These are phyloP conservation scores for Sporothrix protearum DNA, from an alignment of 2,329 filamentous ascomycete species.

Conservation along the genomic window DNA sequence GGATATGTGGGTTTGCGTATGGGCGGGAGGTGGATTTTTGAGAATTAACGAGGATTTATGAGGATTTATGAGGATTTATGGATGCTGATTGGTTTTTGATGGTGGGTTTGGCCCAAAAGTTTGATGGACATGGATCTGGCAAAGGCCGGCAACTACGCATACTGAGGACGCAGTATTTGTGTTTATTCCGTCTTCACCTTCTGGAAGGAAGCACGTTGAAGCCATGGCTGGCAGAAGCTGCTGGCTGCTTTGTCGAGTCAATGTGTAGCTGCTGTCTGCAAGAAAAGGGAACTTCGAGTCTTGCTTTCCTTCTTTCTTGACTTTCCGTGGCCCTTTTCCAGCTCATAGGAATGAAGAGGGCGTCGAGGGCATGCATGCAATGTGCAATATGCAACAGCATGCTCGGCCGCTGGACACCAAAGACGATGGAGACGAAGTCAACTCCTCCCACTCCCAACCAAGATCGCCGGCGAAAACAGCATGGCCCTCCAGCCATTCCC, in stretches of 20 bases:
- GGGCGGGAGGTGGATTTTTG: neutral
- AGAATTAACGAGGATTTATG: too few species aligned
- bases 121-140: neutral
- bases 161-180: neutral
- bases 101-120: neutral
- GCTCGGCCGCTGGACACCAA: neutral
- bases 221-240: neutral
- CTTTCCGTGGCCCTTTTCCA: neutral
- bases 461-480: conserved; percentile 6
- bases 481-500: conserved; percentile 11
- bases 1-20: neutral
- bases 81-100: too few species aligned
- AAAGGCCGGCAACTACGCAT: too few species aligned
- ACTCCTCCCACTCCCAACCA: neutral
- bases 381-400: neutral
- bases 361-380: neutral
- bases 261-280: neutral
- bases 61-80: too few species aligned
- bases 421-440: neutral
- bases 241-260: neutral
- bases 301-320: neutral
- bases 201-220: neutral
- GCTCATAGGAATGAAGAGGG: neutral
- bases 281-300: neutral
- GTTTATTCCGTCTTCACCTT: neutral